Base-by-base conservation (phyloP, 1,284 basidiomycete genomes). In the Fistulina hepatica region DNA sequence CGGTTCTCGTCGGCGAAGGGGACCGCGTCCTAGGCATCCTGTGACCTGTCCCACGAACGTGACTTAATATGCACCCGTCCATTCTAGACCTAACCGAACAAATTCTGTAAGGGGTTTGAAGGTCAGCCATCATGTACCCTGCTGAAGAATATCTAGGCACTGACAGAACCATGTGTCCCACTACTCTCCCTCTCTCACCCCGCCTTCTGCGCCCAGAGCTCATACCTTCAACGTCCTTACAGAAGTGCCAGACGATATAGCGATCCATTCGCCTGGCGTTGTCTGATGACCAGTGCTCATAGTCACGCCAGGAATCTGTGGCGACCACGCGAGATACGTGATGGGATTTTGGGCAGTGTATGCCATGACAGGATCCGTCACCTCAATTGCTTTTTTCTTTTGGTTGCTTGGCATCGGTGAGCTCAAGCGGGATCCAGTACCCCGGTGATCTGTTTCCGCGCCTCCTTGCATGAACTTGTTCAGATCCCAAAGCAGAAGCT, bases 401-500 rank as follows among this genome's bases (percentile, higher is more conserved):
- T 84, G 86, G 34, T 73, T 70, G 52, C 85, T 81, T 31, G 81
- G 80, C 35, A 72, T 67, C 36, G 73, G 79, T 32, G 75, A 84
- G 56, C 76, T 83, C 42, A 80, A 58, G n/a, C 75, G 71, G 33
- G 79, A 71, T 43, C 73, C 68, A 41, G 78, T 61, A 45, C 71
- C 69, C 26, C 76, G 67, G 13, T 31, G 28, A 10, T 19, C 9
- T 23, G 76, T 76, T 17, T 76, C 79, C 16, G 73, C 63, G 6
- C 73, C 65, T 12, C 67, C 63, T 44, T 76, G 73, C 1, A 72
- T 76, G 49, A 78, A 69, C 28, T 66, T 63, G 31, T 75, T 64
- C 15, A 94, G 69, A 56, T 95, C 91, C 83, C 91, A 95, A 9
- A 95, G 59, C 8, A 95, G 65, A 8, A 94, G 66, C 58, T 94